Evolutionary conservation across 345 rosid species (phyloP).

Genomic region (Eutrema japonicum): DNA sequence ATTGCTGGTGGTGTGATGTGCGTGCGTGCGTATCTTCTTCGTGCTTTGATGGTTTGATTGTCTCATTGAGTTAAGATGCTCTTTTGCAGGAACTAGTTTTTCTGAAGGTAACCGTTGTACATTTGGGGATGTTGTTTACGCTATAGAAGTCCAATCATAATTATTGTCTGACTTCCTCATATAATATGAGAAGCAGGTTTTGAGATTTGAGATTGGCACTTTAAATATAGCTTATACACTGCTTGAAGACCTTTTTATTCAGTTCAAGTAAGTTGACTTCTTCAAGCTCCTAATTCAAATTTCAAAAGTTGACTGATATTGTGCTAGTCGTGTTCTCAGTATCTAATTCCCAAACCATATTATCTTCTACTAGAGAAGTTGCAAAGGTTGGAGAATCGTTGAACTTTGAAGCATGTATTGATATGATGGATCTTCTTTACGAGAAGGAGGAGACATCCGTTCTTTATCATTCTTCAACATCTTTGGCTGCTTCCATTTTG

Average conservation of each 20-base stretch:
- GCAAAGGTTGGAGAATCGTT: constrained; percentile 71
- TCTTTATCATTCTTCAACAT: constrained; percentile 55
- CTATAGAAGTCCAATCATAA: constrained; percentile 6
- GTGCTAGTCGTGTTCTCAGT: background rate
- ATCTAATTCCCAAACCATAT: background rate
- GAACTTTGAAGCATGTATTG: constrained; percentile 76
- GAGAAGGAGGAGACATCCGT: constrained; percentile 65
- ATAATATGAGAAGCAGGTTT: constrained; percentile 46
- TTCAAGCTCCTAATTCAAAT: background rate
- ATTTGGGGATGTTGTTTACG: background rate
- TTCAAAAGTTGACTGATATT: background rate
- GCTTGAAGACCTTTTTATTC: constrained; percentile 61
- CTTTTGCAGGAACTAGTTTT: constrained; percentile 64
- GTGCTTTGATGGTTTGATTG: background rate
- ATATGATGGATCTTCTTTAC: constrained; percentile 87
- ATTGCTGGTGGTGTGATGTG: too few relatives aligned
- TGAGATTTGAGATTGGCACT: constrained; percentile 69
- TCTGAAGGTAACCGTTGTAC: constrained; percentile 56
- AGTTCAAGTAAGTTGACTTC: constrained; percentile 57
- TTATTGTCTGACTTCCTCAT: constrained; percentile 22
- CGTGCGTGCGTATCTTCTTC: too few relatives aligned
- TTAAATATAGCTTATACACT: constrained; percentile 54
- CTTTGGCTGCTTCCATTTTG: constrained; percentile 79
- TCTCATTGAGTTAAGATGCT: constrained; percentile 16
- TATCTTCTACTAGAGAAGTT: constrained; percentile 53